Evolutionary conservation across 768 basidiomycete species (phyloP).

Genomic region (Termitomyces bulborhizus): DNA sequence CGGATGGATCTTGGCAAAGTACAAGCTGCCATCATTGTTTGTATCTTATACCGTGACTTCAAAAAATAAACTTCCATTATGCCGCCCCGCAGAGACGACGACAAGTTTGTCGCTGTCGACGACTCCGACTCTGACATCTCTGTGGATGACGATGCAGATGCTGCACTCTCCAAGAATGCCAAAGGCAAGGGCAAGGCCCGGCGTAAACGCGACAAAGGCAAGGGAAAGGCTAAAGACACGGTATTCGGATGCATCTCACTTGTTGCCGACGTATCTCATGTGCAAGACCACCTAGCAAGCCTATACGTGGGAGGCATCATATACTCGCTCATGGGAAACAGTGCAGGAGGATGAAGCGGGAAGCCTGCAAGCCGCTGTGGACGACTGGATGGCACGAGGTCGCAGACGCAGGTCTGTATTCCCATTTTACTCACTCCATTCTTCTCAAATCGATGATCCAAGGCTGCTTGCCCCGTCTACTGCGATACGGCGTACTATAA

Average conservation of each 20-base stretch:
- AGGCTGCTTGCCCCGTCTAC: constrained; percentile 78
- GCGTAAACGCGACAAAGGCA: constrained; percentile 33
- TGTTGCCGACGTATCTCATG: constrained; percentile 2
- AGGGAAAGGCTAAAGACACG: constrained; percentile 51
- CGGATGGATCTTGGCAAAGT: neutral
- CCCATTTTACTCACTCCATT: neutral
- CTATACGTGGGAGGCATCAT: constrained; percentile 96
- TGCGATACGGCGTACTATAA: constrained; percentile 91
- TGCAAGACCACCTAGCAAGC: constrained; percentile 45
- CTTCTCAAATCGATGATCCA: neutral
- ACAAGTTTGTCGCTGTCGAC: constrained; percentile 43
- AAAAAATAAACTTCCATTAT: constrained; percentile 16
- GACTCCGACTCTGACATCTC: constrained; percentile 71
- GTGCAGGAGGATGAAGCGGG: constrained; percentile 95
- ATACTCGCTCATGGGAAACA: constrained; percentile 93
- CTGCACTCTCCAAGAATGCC: constrained; percentile 16
- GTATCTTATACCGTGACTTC: neutral
- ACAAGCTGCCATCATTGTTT: constrained; percentile 1
- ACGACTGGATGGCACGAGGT: constrained; percentile 82
- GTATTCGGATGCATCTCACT: constrained; percentile 15
- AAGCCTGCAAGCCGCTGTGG: constrained; percentile 84
- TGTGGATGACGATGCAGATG: constrained; percentile 44
- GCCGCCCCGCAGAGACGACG: constrained; percentile 28
- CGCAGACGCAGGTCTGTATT: constrained; percentile 68
- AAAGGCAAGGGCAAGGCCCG: constrained; percentile 45